Evolutionary conservation across 257 asterid species (phyloP), one percentile per base, ranked within the genome.

Genomic region (Solanum piurae): DNA sequence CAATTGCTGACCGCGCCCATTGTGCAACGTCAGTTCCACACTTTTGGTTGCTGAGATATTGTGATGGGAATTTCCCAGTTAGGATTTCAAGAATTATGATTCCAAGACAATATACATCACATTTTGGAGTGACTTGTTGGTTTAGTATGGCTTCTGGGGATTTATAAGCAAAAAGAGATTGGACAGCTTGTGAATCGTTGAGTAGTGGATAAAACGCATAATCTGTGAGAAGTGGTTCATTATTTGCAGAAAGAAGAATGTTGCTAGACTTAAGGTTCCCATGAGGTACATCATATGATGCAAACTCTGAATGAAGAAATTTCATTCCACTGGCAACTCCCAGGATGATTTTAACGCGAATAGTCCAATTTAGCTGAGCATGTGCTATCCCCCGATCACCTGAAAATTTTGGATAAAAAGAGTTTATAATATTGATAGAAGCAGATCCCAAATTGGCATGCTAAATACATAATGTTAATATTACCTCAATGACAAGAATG

Each of bases 191-290:
- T 0, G 98, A 75, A 89, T 85, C 93, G 93, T 90, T 93, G 88
- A 94, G 89, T 9, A 97, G 64, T n/a, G 96, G 91, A 20, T 88
- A 90, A 12, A 93, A 88, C 2, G 98, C 94, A 58, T 96, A 97
- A 91, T 97, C 99, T 1, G 95, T 91, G 84, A 95, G 98, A 6
- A 97, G 93, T 0, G 99, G 98, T 86, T 95, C 98, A 87, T 90
- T 85, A 84, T 88, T 88, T 46, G 89, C 27, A 3, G 94, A 85
- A 0, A 97, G 91, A 27, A 97, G 95, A 52, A 97, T 90, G 91
- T 97, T 97, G 96, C 98, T 94, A 4, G 99, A 96, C 89, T 97
- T 97, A 66, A 96, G 98, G 52, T 97, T 95, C 34, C 99, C 99
- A 73, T 97, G 99, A 44, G 99, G 99, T 18, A 96, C 84, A 21